A percentile compares a stretch with the other conserved stretches of the same genome.
These are phyloP conservation scores for Amaranthus cruentus DNA, from an alignment of 148 eudicot genomes.

Conservation along the genomic window DNA sequence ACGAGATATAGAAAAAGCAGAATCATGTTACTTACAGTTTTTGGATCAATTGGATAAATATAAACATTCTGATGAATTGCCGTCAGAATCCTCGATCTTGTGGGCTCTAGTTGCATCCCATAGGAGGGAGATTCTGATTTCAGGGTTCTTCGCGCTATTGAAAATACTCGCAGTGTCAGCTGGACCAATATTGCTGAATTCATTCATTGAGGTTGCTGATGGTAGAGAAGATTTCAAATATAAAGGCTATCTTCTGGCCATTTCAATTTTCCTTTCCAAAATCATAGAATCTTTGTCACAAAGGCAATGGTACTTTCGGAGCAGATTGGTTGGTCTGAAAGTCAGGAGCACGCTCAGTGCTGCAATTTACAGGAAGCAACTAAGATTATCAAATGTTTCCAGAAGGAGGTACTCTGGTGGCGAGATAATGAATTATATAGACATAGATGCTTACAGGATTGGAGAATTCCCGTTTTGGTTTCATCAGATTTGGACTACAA, in stretches of 20 bases:
- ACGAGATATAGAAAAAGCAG: slow-evolving; percentile 54
- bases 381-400: slow-evolving; percentile 54
- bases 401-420: slow-evolving; percentile 58
- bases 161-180: slow-evolving; percentile 61
- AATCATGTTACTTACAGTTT: slow-evolving; percentile 48
- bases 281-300: slow-evolving; percentile 62
- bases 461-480: slow-evolving; percentile 84
- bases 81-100: slow-evolving; percentile 48
- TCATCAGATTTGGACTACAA: slow-evolving; percentile 71
- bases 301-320: slow-evolving; percentile 71
- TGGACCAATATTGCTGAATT: slow-evolving; percentile 74
- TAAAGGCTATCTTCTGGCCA: slow-evolving; percentile 57
- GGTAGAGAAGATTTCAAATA: slow-evolving; percentile 50
- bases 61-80: slow-evolving; percentile 28
- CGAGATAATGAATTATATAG: slow-evolving; percentile 72
- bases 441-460: slow-evolving; percentile 66
- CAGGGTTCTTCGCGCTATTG: slow-evolving; percentile 72
- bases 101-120: slow-evolving; percentile 61
- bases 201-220: slow-evolving; percentile 76
- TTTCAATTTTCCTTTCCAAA: slow-evolving; percentile 52
- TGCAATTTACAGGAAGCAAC: slow-evolving; percentile 66
- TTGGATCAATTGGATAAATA: slow-evolving; percentile 35
- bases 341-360: slow-evolving; percentile 65
- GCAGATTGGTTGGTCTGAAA: slow-evolving; percentile 57
- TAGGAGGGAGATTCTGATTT: slow-evolving; percentile 53